phyloP scores from a whole-genome alignment of 257 asterid species.

The Anisodus tanguticus region DNA sequence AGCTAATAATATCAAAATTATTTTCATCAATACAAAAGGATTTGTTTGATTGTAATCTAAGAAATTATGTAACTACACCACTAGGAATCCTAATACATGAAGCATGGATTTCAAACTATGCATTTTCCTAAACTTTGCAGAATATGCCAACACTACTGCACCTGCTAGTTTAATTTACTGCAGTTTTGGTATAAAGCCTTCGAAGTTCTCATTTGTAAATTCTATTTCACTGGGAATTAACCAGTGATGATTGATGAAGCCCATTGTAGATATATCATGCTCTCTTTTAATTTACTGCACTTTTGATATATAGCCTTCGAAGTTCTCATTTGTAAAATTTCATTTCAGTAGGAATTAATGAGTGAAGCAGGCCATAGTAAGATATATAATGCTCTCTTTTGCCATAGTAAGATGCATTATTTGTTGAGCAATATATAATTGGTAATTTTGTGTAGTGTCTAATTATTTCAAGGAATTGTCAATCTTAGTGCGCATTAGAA shows the following conservation, averaged over 20 bases:
- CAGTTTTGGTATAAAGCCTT: not conserved
- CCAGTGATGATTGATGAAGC: not conserved
- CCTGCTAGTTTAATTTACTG: conserved; percentile 3
- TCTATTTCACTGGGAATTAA: not conserved
- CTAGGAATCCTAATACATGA: not conserved
- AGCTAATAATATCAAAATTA: not conserved
- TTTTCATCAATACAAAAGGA: not conserved
- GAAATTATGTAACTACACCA: not conserved
- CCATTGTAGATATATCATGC: not conserved
- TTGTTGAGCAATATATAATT: not conserved
- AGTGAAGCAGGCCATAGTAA: conserved; percentile 4
- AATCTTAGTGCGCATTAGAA: not conserved
- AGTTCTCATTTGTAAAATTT: not conserved
- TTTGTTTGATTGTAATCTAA: not conserved
- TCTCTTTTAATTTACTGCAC: too few species aligned
- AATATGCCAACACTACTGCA: not conserved
- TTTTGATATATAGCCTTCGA: not conserved
- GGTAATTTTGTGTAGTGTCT: not conserved
- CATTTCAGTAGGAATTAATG: not conserved
- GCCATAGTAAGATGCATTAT: not conserved
- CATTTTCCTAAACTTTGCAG: not conserved
- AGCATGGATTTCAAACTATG: conserved; percentile 1
- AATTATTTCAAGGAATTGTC: too few species aligned
- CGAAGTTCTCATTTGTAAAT: conserved; percentile 6
- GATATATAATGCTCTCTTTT: not conserved